Evolutionary conservation across 1,139 yeast species (phyloP), one percentile per base, ranked within the genome.

Genomic region (Spencermartinsiella ligniputridi): DNA sequence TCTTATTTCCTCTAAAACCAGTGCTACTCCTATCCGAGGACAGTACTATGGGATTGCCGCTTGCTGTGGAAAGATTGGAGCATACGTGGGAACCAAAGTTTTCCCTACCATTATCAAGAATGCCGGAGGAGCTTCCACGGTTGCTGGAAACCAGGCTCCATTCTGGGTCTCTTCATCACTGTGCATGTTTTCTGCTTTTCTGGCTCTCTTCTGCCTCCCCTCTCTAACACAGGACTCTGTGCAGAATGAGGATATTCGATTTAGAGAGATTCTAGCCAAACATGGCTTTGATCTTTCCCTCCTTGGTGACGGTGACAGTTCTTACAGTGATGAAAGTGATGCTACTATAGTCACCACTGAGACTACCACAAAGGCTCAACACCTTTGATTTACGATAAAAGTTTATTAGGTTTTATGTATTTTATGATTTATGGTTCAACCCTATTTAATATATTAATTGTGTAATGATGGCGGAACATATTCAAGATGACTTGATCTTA

Each of bases 41-140:
- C 85, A 83, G 57, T 85, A 83, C 66, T 89, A 89, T 62, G 92
- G 92, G 56, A 75, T 88, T 56, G 90, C 95, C 36, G 96, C 96
- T 46, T 96, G 96, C 22, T 57, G 79, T 44, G 96, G 96, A 60
- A 89, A 88, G 64, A 72, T 87, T 48, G 96, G 96, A 59, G 96
- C 95, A 1, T 88, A 88, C 61, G 86, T 82, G 22, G 96, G 96
- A 49, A 81, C 92, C 36, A 87, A 82, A 64, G 81, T 83, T 22
- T 89, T 89, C 77, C 95, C 96, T 39, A 74, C 76, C 39, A 76
- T 84, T 50, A 78, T 79, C 51, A 69, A 67, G 50, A 63, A 66
- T 41, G 68, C 69, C 50, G 80, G 80, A 42, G 79, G 75, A 37
- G 41, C 49, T 25, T 53, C 55, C 21, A 61, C 65, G 3, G 69